phyloP scores from a whole-genome alignment of 2,329 filamentous ascomycete species.

The Alternaria arborescens region DNA sequence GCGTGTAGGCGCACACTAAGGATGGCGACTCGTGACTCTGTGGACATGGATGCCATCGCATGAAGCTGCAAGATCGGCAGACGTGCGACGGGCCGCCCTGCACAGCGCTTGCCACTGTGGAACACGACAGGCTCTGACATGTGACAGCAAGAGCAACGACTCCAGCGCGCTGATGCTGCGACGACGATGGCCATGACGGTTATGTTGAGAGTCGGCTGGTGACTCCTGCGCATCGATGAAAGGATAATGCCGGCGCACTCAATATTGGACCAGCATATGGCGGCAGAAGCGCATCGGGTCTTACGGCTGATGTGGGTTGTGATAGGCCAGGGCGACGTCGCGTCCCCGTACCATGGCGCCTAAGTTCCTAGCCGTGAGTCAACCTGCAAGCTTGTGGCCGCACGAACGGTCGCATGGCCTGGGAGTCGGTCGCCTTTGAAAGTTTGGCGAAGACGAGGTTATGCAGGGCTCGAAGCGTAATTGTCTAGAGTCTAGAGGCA shows the following conservation, averaged over 20 bases:
- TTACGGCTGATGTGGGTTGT: slow-evolving; percentile 24
- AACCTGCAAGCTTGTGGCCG: slow-evolving; percentile 31
- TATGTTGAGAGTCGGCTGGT: slow-evolving; percentile 21
- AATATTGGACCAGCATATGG: slow-evolving; percentile 31
- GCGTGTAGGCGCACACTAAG: slow-evolving; percentile 20
- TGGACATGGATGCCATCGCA: slow-evolving; percentile 28
- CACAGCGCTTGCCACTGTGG: slow-evolving; percentile 38
- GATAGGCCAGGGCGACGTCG: slow-evolving; percentile 37
- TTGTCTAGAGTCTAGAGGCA: not conserved
- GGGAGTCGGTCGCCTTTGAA: slow-evolving; percentile 17
- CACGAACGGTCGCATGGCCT: slow-evolving; percentile 31
- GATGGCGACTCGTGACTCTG: slow-evolving; percentile 36
- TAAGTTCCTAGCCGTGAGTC: slow-evolving; percentile 30
- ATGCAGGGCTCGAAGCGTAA: slow-evolving; percentile 18
- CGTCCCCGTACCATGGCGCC: slow-evolving; percentile 27
- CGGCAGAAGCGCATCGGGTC: slow-evolving; percentile 34
- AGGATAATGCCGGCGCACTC: slow-evolving; percentile 25
- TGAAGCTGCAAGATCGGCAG: slow-evolving; percentile 30
- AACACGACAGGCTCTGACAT: slow-evolving; percentile 36
- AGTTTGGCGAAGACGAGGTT: slow-evolving; percentile 16
- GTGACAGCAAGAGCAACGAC: slow-evolving; percentile 31
- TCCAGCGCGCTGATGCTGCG: slow-evolving; percentile 4
- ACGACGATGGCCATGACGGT: slow-evolving; percentile 6
- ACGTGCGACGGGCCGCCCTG: slow-evolving; percentile 43
- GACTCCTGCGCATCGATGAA: slow-evolving; percentile 20